phyloP scores from a whole-genome alignment of 2,329 filamentous ascomycete species.

The Penicillium sp. region DNA sequence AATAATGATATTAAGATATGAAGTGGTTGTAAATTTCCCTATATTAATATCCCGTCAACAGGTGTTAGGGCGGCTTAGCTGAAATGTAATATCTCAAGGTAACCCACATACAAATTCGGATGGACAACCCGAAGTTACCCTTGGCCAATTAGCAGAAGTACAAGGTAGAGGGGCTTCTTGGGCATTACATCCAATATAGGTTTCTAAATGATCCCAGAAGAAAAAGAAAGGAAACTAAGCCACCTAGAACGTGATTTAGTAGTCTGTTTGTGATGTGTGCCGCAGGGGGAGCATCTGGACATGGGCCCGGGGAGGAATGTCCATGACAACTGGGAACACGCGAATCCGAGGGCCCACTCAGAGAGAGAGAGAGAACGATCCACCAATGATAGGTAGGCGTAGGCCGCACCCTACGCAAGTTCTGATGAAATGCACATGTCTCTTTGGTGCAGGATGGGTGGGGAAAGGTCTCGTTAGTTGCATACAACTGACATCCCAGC shows the following conservation, averaged over 20 bases:
- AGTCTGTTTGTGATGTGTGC: constrained; percentile 7
- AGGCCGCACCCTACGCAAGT: constrained; percentile 9
- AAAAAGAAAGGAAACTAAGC: background rate
- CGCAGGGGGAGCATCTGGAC: constrained; percentile 4
- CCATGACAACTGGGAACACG: constrained; percentile 25
- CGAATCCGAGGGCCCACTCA: constrained; percentile 28
- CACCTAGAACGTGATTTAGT: background rate
- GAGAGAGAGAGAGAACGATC: constrained; percentile 3
- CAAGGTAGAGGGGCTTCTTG: background rate
- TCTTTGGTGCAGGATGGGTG: constrained; percentile 15
- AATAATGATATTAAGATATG: background rate
- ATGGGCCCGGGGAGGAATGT: constrained; percentile 8
- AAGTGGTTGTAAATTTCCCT: background rate
- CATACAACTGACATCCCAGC: constrained; percentile 28
- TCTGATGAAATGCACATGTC: constrained; percentile 19
- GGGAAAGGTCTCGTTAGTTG: constrained; percentile 28
- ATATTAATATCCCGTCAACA: background rate
- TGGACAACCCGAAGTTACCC: background rate
- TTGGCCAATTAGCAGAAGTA: background rate
- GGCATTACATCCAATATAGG: background rate
- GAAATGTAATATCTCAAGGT: background rate
- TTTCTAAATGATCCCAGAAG: too few relatives aligned
- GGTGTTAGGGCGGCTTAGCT: background rate
- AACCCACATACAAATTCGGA: background rate
- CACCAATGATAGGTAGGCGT: constrained; percentile 16